phyloP scores from a whole-genome alignment of 2,329 filamentous ascomycete genomes.

The Arthroderma sp. region DNA sequence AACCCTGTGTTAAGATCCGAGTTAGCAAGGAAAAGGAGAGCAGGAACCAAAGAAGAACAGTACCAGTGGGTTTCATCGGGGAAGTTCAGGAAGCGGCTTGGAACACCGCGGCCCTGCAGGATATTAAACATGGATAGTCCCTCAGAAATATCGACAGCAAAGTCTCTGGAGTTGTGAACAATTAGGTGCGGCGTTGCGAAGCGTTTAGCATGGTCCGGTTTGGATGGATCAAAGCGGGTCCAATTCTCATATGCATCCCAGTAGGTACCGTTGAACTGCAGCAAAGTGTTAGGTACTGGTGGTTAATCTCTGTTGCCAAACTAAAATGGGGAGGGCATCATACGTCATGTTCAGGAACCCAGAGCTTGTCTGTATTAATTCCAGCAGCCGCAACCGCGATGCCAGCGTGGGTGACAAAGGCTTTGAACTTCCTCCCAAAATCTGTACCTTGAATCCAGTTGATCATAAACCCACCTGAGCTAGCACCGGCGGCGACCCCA shows the following conservation, averaged over 20 bases:
- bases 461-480: constrained; percentile 49
- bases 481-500: constrained; percentile 40
- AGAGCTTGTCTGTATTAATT: neutral
- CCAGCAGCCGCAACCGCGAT: constrained; percentile 10
- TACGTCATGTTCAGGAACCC: neutral
- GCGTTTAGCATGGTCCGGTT: constrained; percentile 38
- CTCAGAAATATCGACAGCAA: constrained; percentile 72
- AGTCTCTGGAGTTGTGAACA: constrained; percentile 84
- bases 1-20: constrained; percentile 31
- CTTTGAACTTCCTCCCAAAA: constrained; percentile 43
- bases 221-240: constrained; percentile 45
- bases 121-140: constrained; percentile 78
- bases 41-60: too few relatives aligned
- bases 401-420: constrained; percentile 43
- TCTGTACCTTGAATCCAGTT: constrained; percentile 46
- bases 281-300: too few relatives aligned
- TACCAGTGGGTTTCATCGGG: constrained; percentile 65
- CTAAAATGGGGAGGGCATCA: too few relatives aligned
- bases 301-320: too few relatives aligned
- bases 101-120: constrained; percentile 59
- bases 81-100: constrained; percentile 68
- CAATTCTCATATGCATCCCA: constrained; percentile 40
- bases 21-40: too few relatives aligned
- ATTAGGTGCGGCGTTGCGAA: constrained; percentile 83
- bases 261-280: constrained; percentile 31